A percentile compares a stretch with the other conserved stretches of the same genome.
phyloP scores from a whole-genome alignment of 495 filamentous ascomycete genomes.

The Thermochaetoides thermophila region DNA sequence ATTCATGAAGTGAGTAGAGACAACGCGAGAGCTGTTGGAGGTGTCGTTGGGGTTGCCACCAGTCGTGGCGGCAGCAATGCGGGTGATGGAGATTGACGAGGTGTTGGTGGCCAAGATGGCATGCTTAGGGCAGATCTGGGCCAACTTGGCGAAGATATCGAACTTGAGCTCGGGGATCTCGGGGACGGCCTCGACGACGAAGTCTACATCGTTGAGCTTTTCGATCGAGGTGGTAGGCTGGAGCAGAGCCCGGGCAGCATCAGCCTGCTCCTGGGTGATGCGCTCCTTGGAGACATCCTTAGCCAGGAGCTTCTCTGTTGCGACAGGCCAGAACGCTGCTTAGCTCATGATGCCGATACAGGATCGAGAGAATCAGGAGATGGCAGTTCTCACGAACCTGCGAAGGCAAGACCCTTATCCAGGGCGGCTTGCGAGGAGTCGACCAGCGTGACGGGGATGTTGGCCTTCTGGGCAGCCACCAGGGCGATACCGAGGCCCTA shows the following conservation, averaged over 20 bases:
- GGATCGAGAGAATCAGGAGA: too few species aligned
- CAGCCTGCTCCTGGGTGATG: slow-evolving; percentile 64
- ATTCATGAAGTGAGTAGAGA: slow-evolving; percentile 99
- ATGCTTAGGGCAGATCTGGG: slow-evolving; percentile 69
- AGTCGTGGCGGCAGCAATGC: slow-evolving; percentile 76
- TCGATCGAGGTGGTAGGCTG: slow-evolving; percentile 58
- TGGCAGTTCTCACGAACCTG: slow-evolving; percentile 37
- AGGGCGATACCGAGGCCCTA: slow-evolving; percentile 94
- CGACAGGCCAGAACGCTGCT: neutral
- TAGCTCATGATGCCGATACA: neutral
- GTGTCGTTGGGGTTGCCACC: slow-evolving; percentile 55
- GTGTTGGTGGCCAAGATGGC: slow-evolving; percentile 95
- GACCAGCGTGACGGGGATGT: slow-evolving; percentile 73
- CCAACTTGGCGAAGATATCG: slow-evolving; percentile 72
- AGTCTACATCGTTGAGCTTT: slow-evolving; percentile 73
- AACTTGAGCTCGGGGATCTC: slow-evolving; percentile 82
- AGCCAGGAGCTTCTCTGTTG: slow-evolving; percentile 69
- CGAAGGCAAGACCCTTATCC: slow-evolving; percentile 83
- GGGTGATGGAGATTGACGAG: slow-evolving; percentile 91
- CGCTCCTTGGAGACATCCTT: slow-evolving; percentile 81
- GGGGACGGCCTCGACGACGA: slow-evolving; percentile 94
- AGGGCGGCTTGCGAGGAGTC: slow-evolving; percentile 78
- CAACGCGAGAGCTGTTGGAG: slow-evolving; percentile 70
- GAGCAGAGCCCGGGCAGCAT: slow-evolving; percentile 52
- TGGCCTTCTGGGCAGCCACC: slow-evolving; percentile 75